Base-by-base conservation (phyloP, 116 monocot species). In the Trichopus zeylanicus region DNA sequence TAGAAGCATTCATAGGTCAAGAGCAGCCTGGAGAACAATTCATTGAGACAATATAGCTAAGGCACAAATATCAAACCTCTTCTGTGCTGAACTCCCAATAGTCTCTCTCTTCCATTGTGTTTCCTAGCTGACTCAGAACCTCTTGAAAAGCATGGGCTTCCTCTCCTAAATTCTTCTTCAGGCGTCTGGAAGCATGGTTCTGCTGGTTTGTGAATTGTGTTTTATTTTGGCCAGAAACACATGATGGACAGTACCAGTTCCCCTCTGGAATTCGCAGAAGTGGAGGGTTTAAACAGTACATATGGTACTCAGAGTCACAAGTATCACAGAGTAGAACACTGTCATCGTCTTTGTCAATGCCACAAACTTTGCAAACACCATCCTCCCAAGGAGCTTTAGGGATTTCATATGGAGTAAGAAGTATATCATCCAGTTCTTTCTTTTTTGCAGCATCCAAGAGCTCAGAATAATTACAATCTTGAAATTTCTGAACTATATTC, bases 271-370 rank as follows among this genome's bases (percentile, higher is more conserved):
- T 88, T 26, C 88, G 72, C 19, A 80, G 70, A 33, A 98, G 71
- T 13, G 98, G 98, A 49, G 98, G 98, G 48, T 74, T 78, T 34
- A 98, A 72, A 68, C 98, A 98, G 67, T 98, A 98, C 21, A 73
- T 98, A 67, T 98, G 98, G 30, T 98, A 98, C 62, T 98, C 98
- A 39, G 98, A 98, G 58, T 98, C 98, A 81, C 98, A 98, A 20
- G 78, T 75, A 62, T 98, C 98, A 77, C 98, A 98, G 20, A 98
- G 69, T 15, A 98, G 73, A 65, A 98, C 98, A 68, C 85, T 87
- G 51, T 82, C 82, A 67, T 98, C 98, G 78, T 91, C 98, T 71
- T 79, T 85, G 66, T 98, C 98, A 56, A 98, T 78, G n/a, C 98
- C 98, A 70, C 98, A 98, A 55, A 98, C 88, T 85, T 98, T 98